Evolutionary conservation across 1,284 basidiomycete genomes (phyloP), one percentile per base, ranked within the genome.

Genomic region (Cryptococcus wingfieldii): DNA sequence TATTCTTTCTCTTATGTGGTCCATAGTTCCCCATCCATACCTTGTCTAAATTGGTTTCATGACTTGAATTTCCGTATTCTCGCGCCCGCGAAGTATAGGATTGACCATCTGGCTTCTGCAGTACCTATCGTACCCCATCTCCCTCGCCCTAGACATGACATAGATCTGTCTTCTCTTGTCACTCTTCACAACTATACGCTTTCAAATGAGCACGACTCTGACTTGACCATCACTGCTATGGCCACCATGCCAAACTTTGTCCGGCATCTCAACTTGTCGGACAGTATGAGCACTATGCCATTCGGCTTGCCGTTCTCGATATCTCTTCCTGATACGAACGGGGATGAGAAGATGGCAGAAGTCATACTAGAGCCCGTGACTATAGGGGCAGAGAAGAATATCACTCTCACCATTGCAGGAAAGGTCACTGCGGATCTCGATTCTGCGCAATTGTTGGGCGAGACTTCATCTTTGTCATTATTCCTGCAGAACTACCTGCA

Each of bases 261-360:
- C 28, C 62, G 62, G 1, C 63, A 68, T 31, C 60, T 66, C 43
- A 64, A 68, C 38, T 59, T 66, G 41, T 38, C 54, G 28, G 61
- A 60, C 1, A 43, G 57, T 18, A n/a, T 71, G 27, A 61, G 60
- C 34, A 65, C 57, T 5, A 34, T 77, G 6, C 70, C 70, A 1
- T 74, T 71, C 45, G 58, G 61, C 12, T 51, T 77, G 10, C 73
- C 72, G 0, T 77, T 77, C 49, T 60, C 66, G 1, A 69, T 77
- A 50, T 62, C 62, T 38, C 54, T 76, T 1, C 60, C 70, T 5
- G 54, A 50, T 27, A 18, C 46, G 5, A 44, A 49, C 28, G 53
- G 19, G 14, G 47, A 60, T 16, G 62, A 50, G n/a, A 59, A 58
- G 37, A 71, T 77, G 64, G 71, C 75, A 2, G 61, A 71, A 41